Base-by-base conservation (phyloP, 2,329 filamentous ascomycete species). In the Ceratocystiopsis sp. region DNA sequence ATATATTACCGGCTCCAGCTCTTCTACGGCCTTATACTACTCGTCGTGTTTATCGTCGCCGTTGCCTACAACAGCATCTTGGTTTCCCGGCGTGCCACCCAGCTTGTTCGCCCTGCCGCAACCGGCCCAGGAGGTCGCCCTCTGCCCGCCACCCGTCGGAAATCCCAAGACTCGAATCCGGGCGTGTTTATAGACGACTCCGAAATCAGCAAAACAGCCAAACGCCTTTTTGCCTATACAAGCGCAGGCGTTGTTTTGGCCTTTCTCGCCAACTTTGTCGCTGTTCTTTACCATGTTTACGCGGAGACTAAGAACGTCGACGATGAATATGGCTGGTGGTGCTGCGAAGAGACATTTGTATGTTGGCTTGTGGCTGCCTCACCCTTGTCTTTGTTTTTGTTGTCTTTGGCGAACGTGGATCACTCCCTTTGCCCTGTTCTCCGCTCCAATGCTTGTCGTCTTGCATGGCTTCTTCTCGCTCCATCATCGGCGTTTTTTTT, bases 61-160 rank as follows among this genome's bases (percentile, higher is more conserved):
- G 66, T 69, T 38, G 67, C 65, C 33, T 61, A 66, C 48, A 67
- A 73, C 56, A 73, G 69, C 53, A 62, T 75, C 37, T 59, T 67
- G 54, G 66, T 63, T 44, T 64, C 68, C 29, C 65, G 64, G 50
- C 68, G 63, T 42, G 63, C 66, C 45, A 68, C 70, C 35, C 62
- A 67, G 48, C 54, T 64, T 34, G 55, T 65, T 18, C 58, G 60
- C 42, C 70, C 67, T 18, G 66, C 60, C 32, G 60, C 73, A 50
- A 77, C 70, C 42, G 87, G 87, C n/a, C 86, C 87, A 1, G 87
- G 84, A 44, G 89, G 87, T 51, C 87, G 93, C 59, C 85, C 85
- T 33, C 66, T 95, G 43, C 86, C 85, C n/a, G 57, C 67, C 41
- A 73, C 68, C 46, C 81, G 77, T 56, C 75, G 66, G 45, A 66